Evolutionary conservation across 2,329 filamentous ascomycete species (phyloP), one percentile per base, ranked within the genome.

Genomic region (Cladosporium sp.): DNA sequence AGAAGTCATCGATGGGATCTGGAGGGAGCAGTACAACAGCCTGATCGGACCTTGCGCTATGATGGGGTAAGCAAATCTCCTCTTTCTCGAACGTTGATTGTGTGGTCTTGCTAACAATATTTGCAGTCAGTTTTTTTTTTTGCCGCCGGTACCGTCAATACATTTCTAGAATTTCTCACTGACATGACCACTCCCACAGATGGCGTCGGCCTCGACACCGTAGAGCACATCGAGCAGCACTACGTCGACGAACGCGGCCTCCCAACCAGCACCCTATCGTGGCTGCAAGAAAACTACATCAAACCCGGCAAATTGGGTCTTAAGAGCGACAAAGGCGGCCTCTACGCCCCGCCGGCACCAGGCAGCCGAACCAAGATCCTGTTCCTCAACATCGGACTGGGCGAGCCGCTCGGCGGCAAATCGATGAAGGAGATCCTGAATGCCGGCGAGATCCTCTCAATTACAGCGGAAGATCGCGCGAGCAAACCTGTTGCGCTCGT

Each of bases 161-260:
- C 8, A 21, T 21, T 1, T n/a, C 18, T 44, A 1, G 41, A 10
- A 4, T 3, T 1, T 11, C 18, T n/a, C 21, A 10, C 41, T 44
- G 18, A 44, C 18, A 44, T 21, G 7, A 10, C 7, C 21, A 2
- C 18, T 44, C 18, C 1, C 8, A 21, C n/a, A 54, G 81, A 84
- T 66, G 74, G 75, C 10, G 80, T 86, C 26, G 84, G 84, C 0
- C 75, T 86, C 0, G 84, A 87, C 63, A 86, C 83, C 0, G 83
- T 86, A 3, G 77, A 80, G 0, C 80, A 84, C 59, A 86, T 87
- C 61, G 84, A 87, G 67, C 69, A 80, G 32, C 81, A 86, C 67
- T 86, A 87, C 70, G 77, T 86, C 64, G 68, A 78, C 2, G 84
- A 86, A 70, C 80, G 84, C 4, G 77, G 78, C 0, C 75, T 86